Percentiles rank a stretch among this genome's conserved stretches.
Evolutionary conservation across 2,329 filamentous ascomycete species (phyloP).

Genomic region (Gaeumannomyces tritici): DNA sequence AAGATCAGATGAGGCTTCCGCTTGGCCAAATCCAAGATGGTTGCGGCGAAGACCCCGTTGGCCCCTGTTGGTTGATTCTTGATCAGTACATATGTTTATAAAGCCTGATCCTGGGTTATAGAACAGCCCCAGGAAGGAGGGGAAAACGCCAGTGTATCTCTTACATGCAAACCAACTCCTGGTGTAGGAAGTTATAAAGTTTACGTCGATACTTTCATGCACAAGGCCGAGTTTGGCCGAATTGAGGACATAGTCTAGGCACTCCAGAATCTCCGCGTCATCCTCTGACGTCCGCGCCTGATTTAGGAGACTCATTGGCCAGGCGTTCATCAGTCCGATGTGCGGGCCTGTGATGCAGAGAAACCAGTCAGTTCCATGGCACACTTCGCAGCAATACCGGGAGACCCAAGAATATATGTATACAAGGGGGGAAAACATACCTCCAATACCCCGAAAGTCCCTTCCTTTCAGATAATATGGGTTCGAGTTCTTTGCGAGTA

Average conservation of each 20-base stretch:
- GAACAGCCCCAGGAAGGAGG: neutral
- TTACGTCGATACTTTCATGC: constrained; percentile 87
- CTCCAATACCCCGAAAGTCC: constrained; percentile 81
- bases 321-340: constrained; percentile 81
- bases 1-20: constrained; percentile 86
- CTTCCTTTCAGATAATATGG: constrained; percentile 77
- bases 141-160: constrained; percentile 6
- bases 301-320: constrained; percentile 92
- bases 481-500: constrained; percentile 67
- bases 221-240: constrained; percentile 71
- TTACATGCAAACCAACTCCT: constrained; percentile 82
- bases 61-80: constrained; percentile 47
- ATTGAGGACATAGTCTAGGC: constrained; percentile 64
- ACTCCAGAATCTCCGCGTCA: constrained; percentile 70
- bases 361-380: neutral
- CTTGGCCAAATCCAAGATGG: constrained; percentile 79
- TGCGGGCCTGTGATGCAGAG: constrained; percentile 34
- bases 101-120: constrained; percentile 2
- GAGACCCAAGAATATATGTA: neutral
- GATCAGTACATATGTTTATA: constrained; percentile 9
- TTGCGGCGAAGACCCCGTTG: constrained; percentile 90
- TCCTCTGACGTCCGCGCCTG: constrained; percentile 83
- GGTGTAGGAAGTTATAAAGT: constrained; percentile 55
- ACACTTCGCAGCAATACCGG: neutral
- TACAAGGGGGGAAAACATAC: constrained; percentile 30